Conservation (phyloP, 1,284 basidiomycete genomes). For the Athelia psychrophila region DNA sequence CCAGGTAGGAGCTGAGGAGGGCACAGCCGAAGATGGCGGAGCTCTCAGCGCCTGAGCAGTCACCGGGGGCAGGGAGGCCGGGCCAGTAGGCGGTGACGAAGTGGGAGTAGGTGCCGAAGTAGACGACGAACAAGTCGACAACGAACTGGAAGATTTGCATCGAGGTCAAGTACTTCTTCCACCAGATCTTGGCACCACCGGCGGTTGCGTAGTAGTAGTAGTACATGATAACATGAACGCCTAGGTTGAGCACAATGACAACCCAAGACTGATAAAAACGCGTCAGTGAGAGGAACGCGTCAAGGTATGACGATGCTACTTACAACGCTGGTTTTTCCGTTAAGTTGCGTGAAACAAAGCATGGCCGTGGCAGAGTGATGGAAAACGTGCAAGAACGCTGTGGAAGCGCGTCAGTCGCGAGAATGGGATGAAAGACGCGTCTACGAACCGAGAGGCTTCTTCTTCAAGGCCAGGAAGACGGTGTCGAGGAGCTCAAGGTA, state of each 20-base stretch:
- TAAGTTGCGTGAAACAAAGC: constrained; percentile 92
- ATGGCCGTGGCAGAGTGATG: constrained; percentile 98
- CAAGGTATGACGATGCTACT: constrained; percentile 23
- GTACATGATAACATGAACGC: constrained; percentile 99
- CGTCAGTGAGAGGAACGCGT: constrained; percentile 6
- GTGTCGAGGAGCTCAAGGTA: constrained; percentile 95
- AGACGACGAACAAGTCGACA: constrained; percentile 86
- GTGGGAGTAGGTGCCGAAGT: constrained; percentile 86
- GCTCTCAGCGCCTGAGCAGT: constrained; percentile 87
- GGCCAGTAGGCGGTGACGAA: constrained; percentile 67
- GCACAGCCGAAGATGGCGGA: constrained; percentile 90
- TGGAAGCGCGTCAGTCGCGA: constrained; percentile 4
- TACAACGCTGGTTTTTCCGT: constrained; percentile 89
- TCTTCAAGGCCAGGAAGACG: constrained; percentile 96
- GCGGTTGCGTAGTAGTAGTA: constrained; percentile 98
- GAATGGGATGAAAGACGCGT: constrained; percentile 4
- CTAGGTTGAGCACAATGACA: constrained; percentile 89
- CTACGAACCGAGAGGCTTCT: constrained; percentile 87
- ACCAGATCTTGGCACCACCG: constrained; percentile 95
- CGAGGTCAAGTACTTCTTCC: constrained; percentile 95
- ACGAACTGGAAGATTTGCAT: constrained; percentile 97
- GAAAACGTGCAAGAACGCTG: constrained; percentile 97
- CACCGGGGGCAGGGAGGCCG: constrained; percentile 65
- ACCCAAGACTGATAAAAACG: constrained; percentile 80
- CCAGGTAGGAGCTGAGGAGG: constrained; percentile 86